A percentile compares a stretch with the other conserved stretches of the same genome.
Conservation (phyloP, 192 early-diverging fungal genomes). For the Linnemannia exigua region DNA sequence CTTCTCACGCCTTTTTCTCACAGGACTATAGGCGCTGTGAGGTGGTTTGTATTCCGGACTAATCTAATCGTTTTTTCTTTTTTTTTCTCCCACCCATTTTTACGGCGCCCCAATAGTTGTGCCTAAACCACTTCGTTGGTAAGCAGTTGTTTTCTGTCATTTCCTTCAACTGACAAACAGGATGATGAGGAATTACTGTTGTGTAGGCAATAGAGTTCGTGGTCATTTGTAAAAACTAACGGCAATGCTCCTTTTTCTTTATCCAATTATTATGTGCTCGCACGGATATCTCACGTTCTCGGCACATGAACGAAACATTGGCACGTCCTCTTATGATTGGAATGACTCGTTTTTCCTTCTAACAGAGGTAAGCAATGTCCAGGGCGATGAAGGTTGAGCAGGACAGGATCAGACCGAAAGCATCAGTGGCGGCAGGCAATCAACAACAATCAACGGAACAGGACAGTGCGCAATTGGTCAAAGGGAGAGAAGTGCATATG, state of each 20-base stretch:
- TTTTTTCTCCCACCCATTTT: background rate
- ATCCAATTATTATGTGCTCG: background rate
- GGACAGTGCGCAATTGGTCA: background rate
- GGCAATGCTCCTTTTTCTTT: background rate
- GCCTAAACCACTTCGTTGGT: constrained; percentile 74
- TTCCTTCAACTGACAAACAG: background rate
- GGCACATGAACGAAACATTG: background rate
- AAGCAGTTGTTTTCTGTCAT: constrained; percentile 16
- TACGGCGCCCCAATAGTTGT: constrained; percentile 52
- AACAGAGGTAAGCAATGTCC: background rate
- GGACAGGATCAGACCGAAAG: background rate
- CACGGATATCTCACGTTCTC: constrained; percentile 5
- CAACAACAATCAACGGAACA: background rate
- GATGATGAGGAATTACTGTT: background rate
- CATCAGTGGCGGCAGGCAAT: background rate
- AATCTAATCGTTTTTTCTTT: background rate
- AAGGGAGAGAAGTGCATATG: background rate
- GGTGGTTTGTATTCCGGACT: background rate
- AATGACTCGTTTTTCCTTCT: background rate
- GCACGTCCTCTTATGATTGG: background rate
- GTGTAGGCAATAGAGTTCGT: background rate
- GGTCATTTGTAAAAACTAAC: background rate
- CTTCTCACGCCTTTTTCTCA: background rate
- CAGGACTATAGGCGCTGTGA: background rate
- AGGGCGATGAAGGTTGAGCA: background rate